Evolutionary conservation across 208 protist genomes (phyloP), one percentile per base, ranked within the genome.

Genomic region (Crithidia brevicula): DNA sequence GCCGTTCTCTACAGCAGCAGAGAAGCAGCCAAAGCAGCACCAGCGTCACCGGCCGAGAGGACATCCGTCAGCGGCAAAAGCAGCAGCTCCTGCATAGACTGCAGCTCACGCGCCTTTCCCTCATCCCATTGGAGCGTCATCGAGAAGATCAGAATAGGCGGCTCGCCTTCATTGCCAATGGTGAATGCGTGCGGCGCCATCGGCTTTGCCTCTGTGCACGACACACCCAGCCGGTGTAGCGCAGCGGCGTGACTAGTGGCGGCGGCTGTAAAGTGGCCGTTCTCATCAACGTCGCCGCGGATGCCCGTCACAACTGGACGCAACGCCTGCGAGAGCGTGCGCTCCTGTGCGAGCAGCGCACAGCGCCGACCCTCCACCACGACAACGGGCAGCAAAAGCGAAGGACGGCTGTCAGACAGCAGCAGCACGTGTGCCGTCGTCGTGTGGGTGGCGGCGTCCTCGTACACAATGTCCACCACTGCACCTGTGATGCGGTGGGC

Each of bases 401-500:
- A 82, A 10, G 80, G 80, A 1, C 33, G 27, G 34, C 36, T 40
- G 31, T 81, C 76, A 13, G 49, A 69, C 22, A 93, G 70, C 20
- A 68, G 61, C 30, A 93, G 65, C 61, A 70, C 83, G 81, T 30
- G 63, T 50, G 20, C 18, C 6, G 27, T 22, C 36, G 77, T n/a
- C 25, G 58, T 49, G 46, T 74, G 71, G 28, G 68, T 69, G 30
- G 57, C 58, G 22, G 45, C 18, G 53, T 81, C 77, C 11, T 66
- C 70, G 59, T 77, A 91, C 4, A 87, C 74, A 4, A 88, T 78
- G 47, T 93, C 88, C 31, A 82, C 74, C 49, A 82, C 62, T 5
- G 88, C 78, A 28, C 79, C 76, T 2, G 85, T 77, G 47, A 91
- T 68, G 56, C 88, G 84, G 11, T 90, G 80, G 9, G 88, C 88